Base-by-base conservation (phyloP, 2,329 filamentous ascomycete species). In the Phialophora chinensis region DNA sequence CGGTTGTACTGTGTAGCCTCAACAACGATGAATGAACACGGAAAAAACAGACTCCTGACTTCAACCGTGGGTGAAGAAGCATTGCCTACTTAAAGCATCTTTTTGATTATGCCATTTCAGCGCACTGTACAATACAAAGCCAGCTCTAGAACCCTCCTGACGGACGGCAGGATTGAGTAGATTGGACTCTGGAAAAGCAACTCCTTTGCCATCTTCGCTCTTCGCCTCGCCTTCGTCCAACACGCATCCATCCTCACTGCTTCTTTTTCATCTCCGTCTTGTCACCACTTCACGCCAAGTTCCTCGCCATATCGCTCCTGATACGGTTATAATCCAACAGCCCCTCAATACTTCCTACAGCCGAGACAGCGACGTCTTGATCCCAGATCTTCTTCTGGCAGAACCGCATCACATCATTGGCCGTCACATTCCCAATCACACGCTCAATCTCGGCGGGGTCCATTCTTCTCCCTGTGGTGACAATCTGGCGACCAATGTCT, bases 401-500 rank as follows among this genome's bases (percentile, higher is more conserved):
- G 79, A 98, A 99, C 76, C 91, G 88, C 91, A 97, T 97, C 72
- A 99, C 92, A 76, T 98, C 92, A 86, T 96, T 96, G 82, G 93
- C 93, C 72, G 92, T 92, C 78, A 99, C 94, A 74, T 84, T 86
- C 77, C 93, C 90, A 74, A 99, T 92, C 73, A 90, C 88, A 75
- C 92, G 89, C 88, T 99, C 95, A 72, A 99, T 94, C 86, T 99
- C 95, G 80, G 91, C 90, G 67, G 95, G 92, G 78, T 85, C 89
- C 88, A 96, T 90, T 73, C 94, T 90, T 76, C 93, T 91, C 78
- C 95, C 95, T 66, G 95, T 98, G 77, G 93, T 98, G 84, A 99
- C 89, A 82, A 99, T 93, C 84, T 99, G 95, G 81, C 95, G 92
- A 77, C 95, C 95, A 80, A 99, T 97, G 79, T 99, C 95, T 86